Evolutionary conservation across 1,284 basidiomycete genomes (phyloP).

Genomic region (Boletus nobilissimus): DNA sequence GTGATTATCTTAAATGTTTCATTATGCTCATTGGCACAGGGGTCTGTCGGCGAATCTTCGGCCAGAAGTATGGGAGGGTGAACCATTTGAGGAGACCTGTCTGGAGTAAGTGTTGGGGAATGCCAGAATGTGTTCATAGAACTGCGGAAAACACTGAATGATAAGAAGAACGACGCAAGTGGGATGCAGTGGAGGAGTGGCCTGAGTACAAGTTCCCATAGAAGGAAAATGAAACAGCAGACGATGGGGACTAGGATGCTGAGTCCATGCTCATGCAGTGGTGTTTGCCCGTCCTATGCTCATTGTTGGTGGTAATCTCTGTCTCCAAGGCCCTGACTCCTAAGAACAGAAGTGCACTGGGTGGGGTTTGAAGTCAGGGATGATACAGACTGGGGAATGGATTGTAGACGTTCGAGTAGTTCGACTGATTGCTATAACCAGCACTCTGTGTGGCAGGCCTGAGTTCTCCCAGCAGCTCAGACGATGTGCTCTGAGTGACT

Average conservation of each 20-base stretch:
- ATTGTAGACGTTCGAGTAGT: slow-evolving; percentile 43
- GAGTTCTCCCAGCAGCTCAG: slow-evolving; percentile 74
- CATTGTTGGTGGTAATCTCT: slow-evolving; percentile 40
- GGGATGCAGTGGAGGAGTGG: slow-evolving; percentile 54
- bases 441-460: slow-evolving; percentile 53
- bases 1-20: slow-evolving; percentile 88
- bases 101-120: slow-evolving; percentile 69
- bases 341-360: slow-evolving; percentile 62
- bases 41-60: slow-evolving; percentile 61
- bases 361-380: slow-evolving; percentile 62
- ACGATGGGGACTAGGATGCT: slow-evolving; percentile 69
- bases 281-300: slow-evolving; percentile 64
- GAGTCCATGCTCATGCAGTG: slow-evolving; percentile 79
- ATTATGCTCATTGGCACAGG: slow-evolving; percentile 79
- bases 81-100: slow-evolving; percentile 61
- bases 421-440: slow-evolving; percentile 46
- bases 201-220: slow-evolving; percentile 54
- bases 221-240: slow-evolving; percentile 64
- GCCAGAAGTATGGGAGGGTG: slow-evolving; percentile 70
- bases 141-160: slow-evolving; percentile 59
- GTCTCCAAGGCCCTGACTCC: slow-evolving; percentile 55
- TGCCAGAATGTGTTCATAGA: slow-evolving; percentile 75
- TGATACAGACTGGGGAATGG: slow-evolving; percentile 76
- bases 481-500: slow-evolving; percentile 57
- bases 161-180: slow-evolving; percentile 61